Evolutionary conservation across 176 grass and related monocot species (phyloP).

Genomic region (Thalia dealbata): DNA sequence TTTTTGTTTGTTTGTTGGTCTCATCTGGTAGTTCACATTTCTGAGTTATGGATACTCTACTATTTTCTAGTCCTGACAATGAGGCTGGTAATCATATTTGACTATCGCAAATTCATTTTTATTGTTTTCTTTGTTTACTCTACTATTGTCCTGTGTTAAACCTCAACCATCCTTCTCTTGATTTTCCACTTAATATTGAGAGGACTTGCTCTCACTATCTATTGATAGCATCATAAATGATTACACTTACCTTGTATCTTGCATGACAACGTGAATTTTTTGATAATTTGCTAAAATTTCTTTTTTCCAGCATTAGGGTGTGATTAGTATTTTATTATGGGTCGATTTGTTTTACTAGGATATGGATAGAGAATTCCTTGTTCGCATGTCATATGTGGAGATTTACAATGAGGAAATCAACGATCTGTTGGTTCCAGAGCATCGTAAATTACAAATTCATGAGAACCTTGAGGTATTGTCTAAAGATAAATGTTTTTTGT

Average conservation of each 20-base stretch:
- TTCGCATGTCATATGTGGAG: constrained; percentile 98
- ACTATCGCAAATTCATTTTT: background rate
- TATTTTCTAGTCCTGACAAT: no score
- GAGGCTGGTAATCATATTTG: no score
- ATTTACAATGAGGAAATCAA: constrained; percentile 99
- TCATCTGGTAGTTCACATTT: no score
- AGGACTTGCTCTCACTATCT: background rate
- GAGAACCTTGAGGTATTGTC: constrained; percentile 66
- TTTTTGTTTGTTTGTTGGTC: no score
- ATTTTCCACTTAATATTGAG: background rate
- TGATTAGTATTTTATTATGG: background rate
- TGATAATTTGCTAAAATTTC: background rate
- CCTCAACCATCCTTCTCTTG: background rate
- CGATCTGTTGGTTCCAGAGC: constrained; percentile 83
- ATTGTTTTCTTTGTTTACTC: background rate
- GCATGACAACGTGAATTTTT: background rate
- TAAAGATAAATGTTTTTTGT: background rate
- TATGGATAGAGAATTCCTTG: constrained; percentile 74
- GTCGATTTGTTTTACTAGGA: constrained; percentile 35
- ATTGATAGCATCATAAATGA: background rate
- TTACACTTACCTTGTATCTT: background rate
- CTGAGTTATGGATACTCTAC: no score
- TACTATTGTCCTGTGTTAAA: background rate
- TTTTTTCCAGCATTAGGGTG: background rate
- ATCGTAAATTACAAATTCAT: constrained; percentile 91